Evolutionary conservation across 805 yeast genomes (phyloP).

Genomic region (Lachancea kluyveri): DNA sequence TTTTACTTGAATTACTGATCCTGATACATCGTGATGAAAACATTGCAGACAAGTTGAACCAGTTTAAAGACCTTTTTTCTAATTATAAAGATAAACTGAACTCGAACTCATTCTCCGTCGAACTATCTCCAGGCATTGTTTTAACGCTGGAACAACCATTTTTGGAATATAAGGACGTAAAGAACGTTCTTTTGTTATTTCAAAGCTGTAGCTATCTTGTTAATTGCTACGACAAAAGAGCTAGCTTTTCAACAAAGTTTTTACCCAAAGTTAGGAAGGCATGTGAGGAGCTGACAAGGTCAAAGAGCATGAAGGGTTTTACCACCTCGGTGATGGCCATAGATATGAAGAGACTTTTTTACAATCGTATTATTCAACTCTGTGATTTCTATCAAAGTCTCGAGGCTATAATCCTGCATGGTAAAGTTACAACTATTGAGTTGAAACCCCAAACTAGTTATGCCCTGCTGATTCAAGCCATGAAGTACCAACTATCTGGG

Average conservation of each 20-base stretch:
- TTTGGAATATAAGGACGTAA: constrained; percentile 23
- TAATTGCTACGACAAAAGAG: constrained; percentile 27
- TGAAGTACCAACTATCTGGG: constrained; percentile 14
- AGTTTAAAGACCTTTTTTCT: constrained; percentile 22
- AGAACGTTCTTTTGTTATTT: constrained; percentile 22
- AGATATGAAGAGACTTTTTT: constrained; percentile 13
- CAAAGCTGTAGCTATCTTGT: constrained; percentile 30
- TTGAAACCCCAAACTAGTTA: constrained; percentile 6
- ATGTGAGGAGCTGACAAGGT: constrained; percentile 12
- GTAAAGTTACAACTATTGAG: constrained; percentile 1
- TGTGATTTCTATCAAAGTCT: constrained; percentile 17
- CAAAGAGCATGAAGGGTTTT: constrained; percentile 3
- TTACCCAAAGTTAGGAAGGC: constrained; percentile 25
- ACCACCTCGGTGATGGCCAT: constrained; percentile 5
- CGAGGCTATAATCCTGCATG: constrained; percentile 6
- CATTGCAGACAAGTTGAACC: constrained; percentile 20
- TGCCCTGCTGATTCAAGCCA: constrained; percentile 6
- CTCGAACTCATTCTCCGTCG: constrained; percentile 6
- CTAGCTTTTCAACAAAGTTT: constrained; percentile 26
- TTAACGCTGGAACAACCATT: constrained; percentile 15
- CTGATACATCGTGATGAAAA: constrained; percentile 23
- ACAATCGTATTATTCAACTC: constrained; percentile 13
- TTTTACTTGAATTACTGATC: constrained; percentile 17
- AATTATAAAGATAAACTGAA: constrained; percentile 12
- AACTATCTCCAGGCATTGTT: constrained; percentile 10